Base-by-base conservation (phyloP, 2,329 filamentous ascomycete genomes). In the Dactylonectria estremocensis region DNA sequence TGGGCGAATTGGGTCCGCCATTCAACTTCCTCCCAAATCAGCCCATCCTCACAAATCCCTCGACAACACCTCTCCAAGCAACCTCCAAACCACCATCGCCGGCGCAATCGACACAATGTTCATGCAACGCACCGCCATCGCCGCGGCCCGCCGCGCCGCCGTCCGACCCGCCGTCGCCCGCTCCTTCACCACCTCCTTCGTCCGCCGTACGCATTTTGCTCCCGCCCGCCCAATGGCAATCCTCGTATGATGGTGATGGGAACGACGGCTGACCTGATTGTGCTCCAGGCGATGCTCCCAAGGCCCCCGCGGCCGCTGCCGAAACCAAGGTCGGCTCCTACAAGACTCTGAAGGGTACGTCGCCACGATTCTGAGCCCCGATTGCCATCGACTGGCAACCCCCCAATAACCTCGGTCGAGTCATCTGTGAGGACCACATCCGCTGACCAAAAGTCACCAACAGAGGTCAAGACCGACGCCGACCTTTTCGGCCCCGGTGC, bases 401-500 rank as follows among this genome's bases (percentile, higher is more conserved):
- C 53, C 56, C 57, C 18, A 53, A 53, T 72, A 73, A 72, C 74
- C 73, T 76, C 72, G 76, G 74, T 64, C 70, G 72, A 70, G 54
- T 43, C 61, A 65, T 49, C 50, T n/a, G 55, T 70, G 62, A 72
- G 55, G 50, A 20, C 69, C 66, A 68, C 58, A 64, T 57, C 40
- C 65, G 66, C 74, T 77, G 70, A 74, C 68, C 62, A 69, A 69
- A 46, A 66, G 65, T 48, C 50, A 49, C 57, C 16, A 68, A 74
- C 82, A 99, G 96, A 98, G 78, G 89, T 99, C 86, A 92, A 92
- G 86, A 84, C 81, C 73, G 89, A 92, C 75, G 88, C 90, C n/a
- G 96, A 99, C 83, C 93, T 99, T 67, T 76, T 97, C 73, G 89
- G 92, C 72, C 93, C 94, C 37, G 96, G 96, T 87, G 95, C 93